These are phyloP conservation scores for Tulasnella sp. DNA, from an alignment of 768 basidiomycete species.

Conservation along the genomic window DNA sequence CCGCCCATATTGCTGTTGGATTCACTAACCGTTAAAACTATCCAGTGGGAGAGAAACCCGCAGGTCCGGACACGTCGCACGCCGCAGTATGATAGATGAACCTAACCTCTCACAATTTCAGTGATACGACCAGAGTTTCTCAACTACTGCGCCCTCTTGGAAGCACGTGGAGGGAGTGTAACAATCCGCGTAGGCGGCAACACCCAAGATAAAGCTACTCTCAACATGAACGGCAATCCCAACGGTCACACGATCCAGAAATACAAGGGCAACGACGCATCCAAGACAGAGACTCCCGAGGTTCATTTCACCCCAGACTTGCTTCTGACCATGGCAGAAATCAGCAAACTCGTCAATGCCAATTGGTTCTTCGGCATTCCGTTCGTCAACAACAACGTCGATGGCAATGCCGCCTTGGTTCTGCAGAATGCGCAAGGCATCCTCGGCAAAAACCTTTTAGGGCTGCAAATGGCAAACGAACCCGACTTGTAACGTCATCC, in stretches of 20 bases:
- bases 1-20: no score
- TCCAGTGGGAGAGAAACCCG: slow-evolving; percentile 7
- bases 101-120: not conserved
- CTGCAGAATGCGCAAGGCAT: slow-evolving; percentile 48
- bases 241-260: slow-evolving; percentile 17
- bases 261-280: not conserved
- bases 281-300: slow-evolving; percentile 59
- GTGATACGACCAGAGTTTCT: slow-evolving; percentile 44
- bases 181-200: slow-evolving; percentile 51
- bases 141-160: slow-evolving; percentile 45
- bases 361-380: slow-evolving; percentile 54
- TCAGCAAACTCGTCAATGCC: slow-evolving; percentile 54
- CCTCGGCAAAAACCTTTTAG: slow-evolving; percentile 60
- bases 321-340: slow-evolving; percentile 59
- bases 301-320: slow-evolving; percentile 61
- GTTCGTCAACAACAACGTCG: slow-evolving; percentile 18
- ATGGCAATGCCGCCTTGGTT: slow-evolving; percentile 23
- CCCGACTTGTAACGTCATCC: not conserved
- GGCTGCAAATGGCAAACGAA: slow-evolving; percentile 51
- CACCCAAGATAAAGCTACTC: slow-evolving; percentile 42
- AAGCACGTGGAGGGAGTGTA: slow-evolving; percentile 42
- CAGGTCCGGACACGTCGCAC: not conserved
- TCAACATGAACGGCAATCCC: slow-evolving; percentile 9
- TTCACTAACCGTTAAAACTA: not conserved
- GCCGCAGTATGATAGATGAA: not conserved